These are phyloP conservation scores for Hippophae tibetana DNA, from an alignment of 306 rosid genomes.

Conservation along the genomic window DNA sequence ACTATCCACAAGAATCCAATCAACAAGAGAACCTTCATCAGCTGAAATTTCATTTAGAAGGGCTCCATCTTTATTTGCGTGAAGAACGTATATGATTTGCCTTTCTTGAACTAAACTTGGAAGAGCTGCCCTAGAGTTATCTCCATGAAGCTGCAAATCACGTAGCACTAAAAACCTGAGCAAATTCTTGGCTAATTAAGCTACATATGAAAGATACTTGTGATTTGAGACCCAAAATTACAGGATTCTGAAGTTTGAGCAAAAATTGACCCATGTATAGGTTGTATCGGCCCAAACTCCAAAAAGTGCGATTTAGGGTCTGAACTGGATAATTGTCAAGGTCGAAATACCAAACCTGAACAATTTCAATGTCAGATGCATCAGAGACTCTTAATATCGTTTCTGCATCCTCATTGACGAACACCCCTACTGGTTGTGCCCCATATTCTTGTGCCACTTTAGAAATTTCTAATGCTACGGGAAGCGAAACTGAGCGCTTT, in stretches of 20 bases:
- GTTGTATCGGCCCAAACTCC: no score
- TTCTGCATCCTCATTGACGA: slow-evolving; percentile 69
- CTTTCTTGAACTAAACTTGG: slow-evolving; percentile 36
- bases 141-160: slow-evolving; percentile 79
- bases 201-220: neutral
- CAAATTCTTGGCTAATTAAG: slow-evolving; percentile 16
- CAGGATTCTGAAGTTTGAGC: no score
- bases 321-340: neutral
- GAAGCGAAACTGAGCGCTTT: slow-evolving; percentile 68
- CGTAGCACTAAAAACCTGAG: slow-evolving; percentile 22
- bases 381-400: slow-evolving; percentile 63
- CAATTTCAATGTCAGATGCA: slow-evolving; percentile 59
- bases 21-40: slow-evolving; percentile 60
- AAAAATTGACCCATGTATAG: no score
- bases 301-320: no score
- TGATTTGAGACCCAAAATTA: no score
- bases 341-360: slow-evolving; percentile 45
- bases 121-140: slow-evolving; percentile 60
- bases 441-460: slow-evolving; percentile 66
- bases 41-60: slow-evolving; percentile 52
- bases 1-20: slow-evolving; percentile 76
- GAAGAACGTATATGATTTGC: slow-evolving; percentile 74
- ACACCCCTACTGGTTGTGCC: slow-evolving; percentile 88
- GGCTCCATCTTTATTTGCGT: slow-evolving; percentile 63
- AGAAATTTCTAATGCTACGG: slow-evolving; percentile 86